These are phyloP conservation scores for Ilex asprella DNA, from an alignment of 257 asterid genomes.

Conservation along the genomic window DNA sequence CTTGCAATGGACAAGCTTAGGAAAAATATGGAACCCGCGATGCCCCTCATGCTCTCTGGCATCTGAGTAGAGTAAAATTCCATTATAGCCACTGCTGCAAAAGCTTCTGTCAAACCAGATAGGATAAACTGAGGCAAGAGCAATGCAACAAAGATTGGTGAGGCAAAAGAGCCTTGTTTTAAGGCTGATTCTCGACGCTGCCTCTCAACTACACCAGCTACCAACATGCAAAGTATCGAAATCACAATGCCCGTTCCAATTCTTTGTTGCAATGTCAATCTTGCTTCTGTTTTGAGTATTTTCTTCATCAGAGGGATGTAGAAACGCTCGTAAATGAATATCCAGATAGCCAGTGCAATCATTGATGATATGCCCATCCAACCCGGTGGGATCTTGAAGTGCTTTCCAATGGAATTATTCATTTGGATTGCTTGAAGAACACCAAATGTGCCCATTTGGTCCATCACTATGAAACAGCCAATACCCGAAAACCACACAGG, in stretches of 20 bases:
- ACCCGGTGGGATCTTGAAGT: conserved; percentile 62
- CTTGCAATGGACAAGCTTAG: conserved; percentile 49
- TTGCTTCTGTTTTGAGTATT: conserved; percentile 25
- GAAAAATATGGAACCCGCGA: conserved; percentile 57
- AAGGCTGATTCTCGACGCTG: conserved; percentile 38
- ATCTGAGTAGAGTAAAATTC: conserved; percentile 48
- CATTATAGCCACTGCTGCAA: conserved; percentile 55
- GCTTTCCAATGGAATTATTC: conserved; percentile 30
- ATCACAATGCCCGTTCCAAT: conserved; percentile 43
- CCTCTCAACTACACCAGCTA: conserved; percentile 51
- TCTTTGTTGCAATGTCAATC: conserved; percentile 33
- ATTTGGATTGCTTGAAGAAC: conserved; percentile 65
- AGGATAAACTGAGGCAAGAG: conserved; percentile 60
- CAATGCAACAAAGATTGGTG: conserved; percentile 41
- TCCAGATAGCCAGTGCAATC: conserved; percentile 67
- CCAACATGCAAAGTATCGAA: conserved; percentile 53
- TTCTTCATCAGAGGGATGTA: conserved; percentile 33
- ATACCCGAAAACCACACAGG: conserved; percentile 76
- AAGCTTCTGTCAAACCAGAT: conserved; percentile 66
- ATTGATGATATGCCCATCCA: conserved; percentile 81
- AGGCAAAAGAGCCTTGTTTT: conserved; percentile 20
- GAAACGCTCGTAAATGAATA: conserved; percentile 49
- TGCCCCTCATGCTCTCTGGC: conserved; percentile 69
- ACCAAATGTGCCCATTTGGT: conserved; percentile 61
- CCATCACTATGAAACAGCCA: conserved; percentile 60